phyloP scores from a whole-genome alignment of 805 yeast genomes.

The Wickerhamomyces alni region DNA sequence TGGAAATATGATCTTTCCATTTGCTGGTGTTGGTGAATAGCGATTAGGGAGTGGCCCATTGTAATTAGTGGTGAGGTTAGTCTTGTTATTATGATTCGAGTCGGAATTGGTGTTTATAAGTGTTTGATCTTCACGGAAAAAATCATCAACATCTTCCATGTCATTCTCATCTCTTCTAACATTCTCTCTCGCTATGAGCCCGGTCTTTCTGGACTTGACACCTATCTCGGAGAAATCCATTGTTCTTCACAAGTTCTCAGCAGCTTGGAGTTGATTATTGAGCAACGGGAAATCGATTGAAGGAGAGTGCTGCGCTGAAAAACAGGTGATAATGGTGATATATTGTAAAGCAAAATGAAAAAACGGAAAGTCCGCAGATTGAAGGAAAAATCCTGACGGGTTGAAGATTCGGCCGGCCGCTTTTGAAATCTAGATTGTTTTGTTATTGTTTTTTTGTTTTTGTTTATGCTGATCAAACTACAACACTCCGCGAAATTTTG shows the following conservation, averaged over 20 bases:
- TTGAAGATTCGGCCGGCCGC: too few relatives aligned
- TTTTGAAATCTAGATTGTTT: too few relatives aligned
- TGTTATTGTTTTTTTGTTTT: too few relatives aligned
- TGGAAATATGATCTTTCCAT: conserved; percentile 12
- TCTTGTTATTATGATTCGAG: background rate
- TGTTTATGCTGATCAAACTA: too few relatives aligned
- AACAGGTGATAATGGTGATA: background rate
- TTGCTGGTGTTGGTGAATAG: conserved; percentile 9
- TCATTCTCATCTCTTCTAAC: conserved; percentile 51
- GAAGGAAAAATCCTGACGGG: too few relatives aligned
- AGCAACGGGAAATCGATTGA: too few relatives aligned
- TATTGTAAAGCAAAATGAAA: too few relatives aligned
- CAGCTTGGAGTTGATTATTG: too few relatives aligned
- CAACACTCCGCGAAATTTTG: too few relatives aligned
- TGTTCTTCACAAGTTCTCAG: too few relatives aligned
- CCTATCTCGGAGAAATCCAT: conserved; percentile 48
- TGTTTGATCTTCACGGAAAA: conserved; percentile 48
- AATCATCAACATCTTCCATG: conserved; percentile 66
- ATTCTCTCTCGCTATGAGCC: conserved; percentile 41
- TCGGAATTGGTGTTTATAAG: conserved; percentile 1
- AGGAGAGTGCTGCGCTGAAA: background rate
- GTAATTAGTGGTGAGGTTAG: conserved; percentile 7
- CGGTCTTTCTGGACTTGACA: conserved; percentile 59
- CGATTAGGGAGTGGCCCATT: too few relatives aligned
- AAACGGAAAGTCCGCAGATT: background rate